Conservation (phyloP, 1,284 basidiomycete species). For the Puccinia triticina region DNA sequence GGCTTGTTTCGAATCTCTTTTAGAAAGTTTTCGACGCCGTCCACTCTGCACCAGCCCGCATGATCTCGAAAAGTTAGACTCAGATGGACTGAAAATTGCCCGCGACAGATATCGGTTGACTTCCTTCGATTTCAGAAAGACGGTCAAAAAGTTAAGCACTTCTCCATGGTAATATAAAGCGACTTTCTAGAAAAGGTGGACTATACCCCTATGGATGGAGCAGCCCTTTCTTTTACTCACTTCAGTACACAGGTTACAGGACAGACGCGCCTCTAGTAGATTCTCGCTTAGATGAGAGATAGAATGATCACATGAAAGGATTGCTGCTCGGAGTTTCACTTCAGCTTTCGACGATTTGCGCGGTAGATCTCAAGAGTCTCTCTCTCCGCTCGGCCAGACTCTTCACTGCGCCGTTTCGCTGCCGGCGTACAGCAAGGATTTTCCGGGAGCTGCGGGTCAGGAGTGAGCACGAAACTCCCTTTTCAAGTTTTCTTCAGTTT, state of each 20-base stretch:
- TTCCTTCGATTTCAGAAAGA: not conserved
- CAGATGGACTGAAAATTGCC: not conserved
- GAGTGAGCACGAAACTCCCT: constrained; percentile 6
- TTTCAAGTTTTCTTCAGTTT: not conserved
- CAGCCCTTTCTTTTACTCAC: no score
- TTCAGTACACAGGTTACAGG: no score
- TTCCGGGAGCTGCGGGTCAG: no score
- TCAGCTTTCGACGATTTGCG: not conserved
- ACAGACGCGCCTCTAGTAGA: not conserved
- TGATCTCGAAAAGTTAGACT: not conserved
- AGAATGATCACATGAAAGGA: not conserved
- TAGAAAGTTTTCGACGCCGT: not conserved
- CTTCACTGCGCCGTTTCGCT: not conserved
- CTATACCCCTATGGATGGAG: no score
- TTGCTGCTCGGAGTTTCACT: not conserved
- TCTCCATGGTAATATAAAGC: no score
- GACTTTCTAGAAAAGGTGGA: no score
- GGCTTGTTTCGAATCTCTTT: not conserved
- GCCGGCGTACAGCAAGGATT: not conserved
- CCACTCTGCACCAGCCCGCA: not conserved
- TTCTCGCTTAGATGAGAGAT: not conserved
- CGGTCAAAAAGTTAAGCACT: not conserved
- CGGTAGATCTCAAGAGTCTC: not conserved
- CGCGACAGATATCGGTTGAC: not conserved
- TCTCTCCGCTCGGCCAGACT: not conserved